Evolutionary conservation across 495 filamentous ascomycete species (phyloP), one percentile per base, ranked within the genome.

Genomic region (Aspergillus steynii): DNA sequence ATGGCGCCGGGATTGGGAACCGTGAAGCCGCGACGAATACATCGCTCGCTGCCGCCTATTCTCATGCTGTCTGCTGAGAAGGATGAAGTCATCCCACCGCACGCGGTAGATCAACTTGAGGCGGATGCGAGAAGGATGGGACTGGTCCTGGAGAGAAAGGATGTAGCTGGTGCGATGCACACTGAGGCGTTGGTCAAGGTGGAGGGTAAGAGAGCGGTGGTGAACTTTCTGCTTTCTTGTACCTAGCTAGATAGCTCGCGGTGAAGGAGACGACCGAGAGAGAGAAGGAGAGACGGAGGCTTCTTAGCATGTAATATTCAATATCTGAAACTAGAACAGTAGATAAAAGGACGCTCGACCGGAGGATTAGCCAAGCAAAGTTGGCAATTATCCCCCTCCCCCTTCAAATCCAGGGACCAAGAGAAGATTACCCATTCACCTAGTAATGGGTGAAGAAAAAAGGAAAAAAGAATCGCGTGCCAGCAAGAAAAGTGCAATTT

Each of bases 51-150:
- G 7, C 74, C 74, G 10, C 70, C 74, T 5, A 72, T 91, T 0
- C 76, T 88, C 7, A 78, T 91, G 5, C 53, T 92, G 12, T 80
- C 84, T 53, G 88, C 87, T 0, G 84, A 78, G 27, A 80, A 81
- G 50, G 90, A 93, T 66, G 89, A 91, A 66, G 75, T 92, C 0
- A 85, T 92, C 2, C 88, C 88, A 3, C 61, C 71, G 34, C 77
- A 82, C 37, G 85, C 88, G 42, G 80, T 77, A 5, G 77, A 77
- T 14, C 69, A 79, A 60, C 74, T 91, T 26, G 74, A 76, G 51
- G 27, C 53, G 6, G 59, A 74, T 8, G 78, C 70, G 15, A 67
- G 52, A 15, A 61, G 70, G 2, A 55, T 82, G 0, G 62, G 61
- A 7, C 50, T 82, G 10, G 50, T 71, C 3, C 65, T 80, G 5